Base-by-base conservation (phyloP, 169 alveolate genomes). In the Plasmodium gallinaceum region DNA sequence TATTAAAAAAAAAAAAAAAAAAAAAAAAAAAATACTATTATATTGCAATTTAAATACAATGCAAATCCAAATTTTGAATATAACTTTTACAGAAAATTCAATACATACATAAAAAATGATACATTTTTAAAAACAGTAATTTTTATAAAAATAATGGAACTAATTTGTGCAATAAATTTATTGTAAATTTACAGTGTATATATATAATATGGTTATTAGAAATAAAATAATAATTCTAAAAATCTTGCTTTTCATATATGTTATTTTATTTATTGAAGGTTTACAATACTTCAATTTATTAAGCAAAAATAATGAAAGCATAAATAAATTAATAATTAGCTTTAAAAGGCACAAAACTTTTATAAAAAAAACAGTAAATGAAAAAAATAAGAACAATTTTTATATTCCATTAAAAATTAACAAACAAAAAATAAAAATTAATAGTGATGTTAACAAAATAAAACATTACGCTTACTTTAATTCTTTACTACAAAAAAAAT, bases 141-240 rank as follows among this genome's bases (percentile, higher is more conserved):
- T 32, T 32, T 2, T 1, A 32, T 32, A 32, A 32, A 9, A 14
- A 48, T 14, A 48, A 14, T 10, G 58, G 58, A 48, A 48, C 58
- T 48, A 10, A 48, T 48, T 10, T 10, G 58, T 14, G 39, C 58
- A 48, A 48, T 48, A 48, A 48, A 48, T 14, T 14, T 2, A 48
- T 48, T 5, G 16, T 10, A 14, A 48, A 10, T 48, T 48, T 1
- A 0, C 5, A 48, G 58, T 14, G 5, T 48, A 48, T 48, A 48
- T 5, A 48, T 61, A 14, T 26, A 80, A 80, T 66, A 83, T 83
- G 86, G 70, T 51, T 52, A 37, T 72, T 51, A n/a, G 70, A 24
- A 2, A 32, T 37, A 72, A 72, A 54, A 24, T 72, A 26, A 46
- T 61, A 1, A 57, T 16, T 46, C 64, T 12, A 72, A 16, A 54